These are phyloP conservation scores for Byssochlamys sp. DNA, from an alignment of 2,329 filamentous ascomycete species.

Conservation along the genomic window DNA sequence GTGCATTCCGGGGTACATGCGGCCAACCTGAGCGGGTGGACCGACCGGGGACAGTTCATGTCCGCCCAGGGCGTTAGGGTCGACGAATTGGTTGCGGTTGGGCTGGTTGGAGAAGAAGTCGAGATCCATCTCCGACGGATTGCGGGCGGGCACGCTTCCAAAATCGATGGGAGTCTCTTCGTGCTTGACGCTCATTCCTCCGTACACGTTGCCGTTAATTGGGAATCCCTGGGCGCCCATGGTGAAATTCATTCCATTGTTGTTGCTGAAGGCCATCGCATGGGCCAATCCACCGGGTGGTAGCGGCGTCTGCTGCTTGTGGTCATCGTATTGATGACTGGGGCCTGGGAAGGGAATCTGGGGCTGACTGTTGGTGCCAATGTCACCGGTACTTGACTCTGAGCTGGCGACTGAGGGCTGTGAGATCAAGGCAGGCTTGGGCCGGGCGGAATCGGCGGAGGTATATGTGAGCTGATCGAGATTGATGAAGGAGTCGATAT, in stretches of 20 bases:
- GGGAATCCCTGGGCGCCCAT: conserved; percentile 32
- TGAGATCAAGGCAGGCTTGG: conserved; percentile 26
- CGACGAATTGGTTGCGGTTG: conserved; percentile 50
- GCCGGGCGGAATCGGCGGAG: conserved; percentile 23
- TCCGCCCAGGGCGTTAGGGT: conserved; percentile 61
- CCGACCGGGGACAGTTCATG: conserved; percentile 49
- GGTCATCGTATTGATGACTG: conserved; percentile 88
- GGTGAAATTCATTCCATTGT: conserved; percentile 32
- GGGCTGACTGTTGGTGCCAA: conserved; percentile 27
- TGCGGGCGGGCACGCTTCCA: conserved; percentile 51
- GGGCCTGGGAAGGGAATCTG: conserved; percentile 62
- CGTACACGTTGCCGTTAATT: conserved; percentile 52
- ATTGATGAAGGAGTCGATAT: conserved; percentile 40
- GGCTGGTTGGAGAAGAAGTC: conserved; percentile 39
- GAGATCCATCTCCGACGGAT: conserved; percentile 52
- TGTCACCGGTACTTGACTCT: conserved; percentile 23
- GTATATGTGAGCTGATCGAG: conserved; percentile 37
- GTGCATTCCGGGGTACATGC: conserved; percentile 88
- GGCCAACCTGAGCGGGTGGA: conserved; percentile 51
- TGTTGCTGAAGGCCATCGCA: conserved; percentile 67
- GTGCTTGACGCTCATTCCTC: conserved; percentile 36
- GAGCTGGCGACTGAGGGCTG: conserved; percentile 29
- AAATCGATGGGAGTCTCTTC: conserved; percentile 52
- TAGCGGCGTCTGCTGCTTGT: conserved; percentile 90
- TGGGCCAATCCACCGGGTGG: conserved; percentile 73